Base-by-base conservation (phyloP, 352 stramenopile genomes). In the Phytopythium aichiense region DNA sequence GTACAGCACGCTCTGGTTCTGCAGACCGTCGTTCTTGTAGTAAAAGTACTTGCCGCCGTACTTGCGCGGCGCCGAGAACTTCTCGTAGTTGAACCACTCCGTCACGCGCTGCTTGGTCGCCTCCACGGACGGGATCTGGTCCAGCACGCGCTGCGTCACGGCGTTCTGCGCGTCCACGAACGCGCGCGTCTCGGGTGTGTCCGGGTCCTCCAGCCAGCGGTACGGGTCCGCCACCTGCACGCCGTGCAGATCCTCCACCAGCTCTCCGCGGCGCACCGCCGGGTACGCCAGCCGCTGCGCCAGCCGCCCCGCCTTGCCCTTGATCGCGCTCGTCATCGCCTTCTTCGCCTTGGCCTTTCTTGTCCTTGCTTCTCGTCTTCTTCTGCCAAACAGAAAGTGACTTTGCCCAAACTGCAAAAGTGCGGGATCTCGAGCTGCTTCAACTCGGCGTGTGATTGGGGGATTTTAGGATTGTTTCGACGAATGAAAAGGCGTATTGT, bases 71-170 rank as follows among this genome's bases (percentile, higher is more conserved):
- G 76, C 84, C 53, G 84, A 89, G 69, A 76, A 95, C 65, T 95
- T 95, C 66, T 95, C 87, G 60, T 96, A 96, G 71, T 94, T 89
- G 70, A 92, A 96, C 0, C 95, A 73, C 53, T 94, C 81, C 42
- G 80, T 92, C 66, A 95, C 76, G 37, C 87, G 81, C 52, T 71
- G 62, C 64, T 92, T 89, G 35, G 81, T 91, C 58, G 92, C 83
- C 15, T 74, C 67, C n/a, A 91, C 69, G 65, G 71, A 88, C 46
- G 77, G 85, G 40, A 94, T 67, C 30, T 89, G 59, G 43, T 70
- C 60, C 50, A 94, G 82, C 37, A 91, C 77, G 23, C 81, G 60
- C 64, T 89, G 76, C 37, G 84, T 91, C 35, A 80, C 69, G 50
- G 74, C 69, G 67, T 91, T 95, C 66, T 96, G 84, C 22, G 80